Evolutionary conservation across 129 eudicot genomes (phyloP), one percentile per base, ranked within the genome.

Genomic region (Chrysanthemum lavandulifolium): DNA sequence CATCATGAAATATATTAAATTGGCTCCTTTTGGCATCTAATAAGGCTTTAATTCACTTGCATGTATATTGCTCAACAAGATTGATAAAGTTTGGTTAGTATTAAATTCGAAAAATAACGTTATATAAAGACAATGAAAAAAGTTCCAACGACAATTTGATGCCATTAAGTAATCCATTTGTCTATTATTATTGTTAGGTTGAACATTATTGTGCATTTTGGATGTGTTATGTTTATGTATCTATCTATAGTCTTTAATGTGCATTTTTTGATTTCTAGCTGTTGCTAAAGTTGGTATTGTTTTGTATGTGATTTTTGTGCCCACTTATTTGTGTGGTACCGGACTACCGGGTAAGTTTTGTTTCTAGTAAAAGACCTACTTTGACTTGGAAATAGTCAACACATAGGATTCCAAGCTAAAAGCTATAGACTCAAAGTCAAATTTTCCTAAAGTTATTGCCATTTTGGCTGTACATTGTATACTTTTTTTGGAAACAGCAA

Each of bases 21-120:
- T 50, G 66, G 53, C 19, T 52, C 36, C 82, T 78, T 71, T 71
- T 78, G 77, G 73, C 73, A 78, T 78, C 73, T 59, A 58, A 52
- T 59, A 58, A 52, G 33, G 10, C 43, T 76, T 68, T 57, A 29
- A 7, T 45, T 65, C 71, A 72, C 63, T 64, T 33, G 51, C 49
- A 48, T 67, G 57, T 55, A 66, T 66, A 54, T 56, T 78, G 68
- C 13, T 62, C 71, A 71, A 71, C 66, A 62, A 71, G 77, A 40
- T 71, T 59, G 80, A 48, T 68, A n/a, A 25, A 73, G 29, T 72
- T 45, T 59, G 4, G 68, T 45, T 72, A 48, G 61, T 47, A 21
- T 27, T 25, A 13, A 13, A 23, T 36, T 33, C 10, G 16, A 13
- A 36, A 40, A 33, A 13, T 13, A 45, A 21, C 14, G 9, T 48